phyloP scores from a whole-genome alignment of 2,329 filamentous ascomycete species.

The Fusarium agapanthi region DNA sequence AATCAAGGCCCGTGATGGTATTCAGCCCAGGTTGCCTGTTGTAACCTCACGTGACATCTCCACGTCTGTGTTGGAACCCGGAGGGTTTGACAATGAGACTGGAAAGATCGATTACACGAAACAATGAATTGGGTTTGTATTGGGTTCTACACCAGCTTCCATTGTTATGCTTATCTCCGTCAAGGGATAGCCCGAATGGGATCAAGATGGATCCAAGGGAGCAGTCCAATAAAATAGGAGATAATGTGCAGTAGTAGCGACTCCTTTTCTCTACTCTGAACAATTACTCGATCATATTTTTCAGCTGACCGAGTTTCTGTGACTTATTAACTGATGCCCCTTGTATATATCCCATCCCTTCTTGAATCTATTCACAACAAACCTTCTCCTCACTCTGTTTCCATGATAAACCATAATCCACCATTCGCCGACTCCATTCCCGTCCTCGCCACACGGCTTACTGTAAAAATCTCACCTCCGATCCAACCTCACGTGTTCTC shows the following conservation, averaged over 20 bases:
- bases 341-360: not conserved
- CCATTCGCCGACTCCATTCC: not conserved
- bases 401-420: not conserved
- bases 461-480: not conserved
- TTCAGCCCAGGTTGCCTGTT: not conserved
- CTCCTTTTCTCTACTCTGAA: not conserved
- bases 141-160: not conserved
- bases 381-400: not conserved
- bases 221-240: not conserved
- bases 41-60: slow-evolving; percentile 7
- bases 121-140: not conserved
- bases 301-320: not conserved
- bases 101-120: not conserved
- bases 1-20: not conserved
- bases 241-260: not conserved
- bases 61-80: not conserved
- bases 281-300: not conserved
- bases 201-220: not conserved
- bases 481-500: slow-evolving; percentile 10
- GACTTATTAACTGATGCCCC: not conserved
- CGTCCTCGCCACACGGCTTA: slow-evolving; percentile 19
- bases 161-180: not conserved
- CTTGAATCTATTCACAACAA: not conserved
- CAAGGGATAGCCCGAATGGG: not conserved
- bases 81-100: not conserved